Evolutionary conservation across 305 asterid genomes (phyloP).

Genomic region (Solanum hybrid): DNA sequence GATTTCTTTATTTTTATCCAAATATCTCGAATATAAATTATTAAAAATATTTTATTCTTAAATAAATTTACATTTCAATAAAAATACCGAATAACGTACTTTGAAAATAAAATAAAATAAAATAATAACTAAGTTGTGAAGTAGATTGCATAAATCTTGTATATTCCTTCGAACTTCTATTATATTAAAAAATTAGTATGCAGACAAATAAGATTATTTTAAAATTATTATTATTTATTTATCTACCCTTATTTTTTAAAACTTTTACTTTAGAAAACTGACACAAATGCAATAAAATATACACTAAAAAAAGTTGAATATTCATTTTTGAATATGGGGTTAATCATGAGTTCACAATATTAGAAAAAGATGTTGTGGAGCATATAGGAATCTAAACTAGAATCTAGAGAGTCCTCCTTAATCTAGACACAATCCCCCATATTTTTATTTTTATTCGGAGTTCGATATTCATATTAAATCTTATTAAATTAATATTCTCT

Average conservation of each 20-base stretch:
- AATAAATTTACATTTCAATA: neutral
- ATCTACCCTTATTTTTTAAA: neutral
- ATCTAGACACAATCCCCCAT: neutral
- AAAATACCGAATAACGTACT: too few species aligned
- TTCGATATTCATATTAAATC: neutral
- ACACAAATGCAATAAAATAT: neutral
- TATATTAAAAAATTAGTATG: neutral
- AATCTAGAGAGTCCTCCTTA: neutral
- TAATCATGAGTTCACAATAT: neutral
- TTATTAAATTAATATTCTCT: too few species aligned
- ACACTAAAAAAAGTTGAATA: neutral
- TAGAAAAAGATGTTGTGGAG: neutral
- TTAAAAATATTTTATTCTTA: neutral
- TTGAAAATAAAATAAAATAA: neutral
- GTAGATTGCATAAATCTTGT: neutral
- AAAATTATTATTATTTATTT: neutral
- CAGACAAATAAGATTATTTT: neutral
- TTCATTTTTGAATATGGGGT: neutral
- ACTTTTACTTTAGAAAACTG: neutral
- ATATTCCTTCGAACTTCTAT: neutral
- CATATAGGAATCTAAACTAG: neutral
- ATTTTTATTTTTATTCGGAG: neutral
- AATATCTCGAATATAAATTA: accelerated
- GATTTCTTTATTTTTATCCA: neutral
- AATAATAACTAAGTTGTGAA: neutral